These are phyloP conservation scores for Starmera quercuum DNA, from an alignment of 805 yeast species.

Conservation along the genomic window DNA sequence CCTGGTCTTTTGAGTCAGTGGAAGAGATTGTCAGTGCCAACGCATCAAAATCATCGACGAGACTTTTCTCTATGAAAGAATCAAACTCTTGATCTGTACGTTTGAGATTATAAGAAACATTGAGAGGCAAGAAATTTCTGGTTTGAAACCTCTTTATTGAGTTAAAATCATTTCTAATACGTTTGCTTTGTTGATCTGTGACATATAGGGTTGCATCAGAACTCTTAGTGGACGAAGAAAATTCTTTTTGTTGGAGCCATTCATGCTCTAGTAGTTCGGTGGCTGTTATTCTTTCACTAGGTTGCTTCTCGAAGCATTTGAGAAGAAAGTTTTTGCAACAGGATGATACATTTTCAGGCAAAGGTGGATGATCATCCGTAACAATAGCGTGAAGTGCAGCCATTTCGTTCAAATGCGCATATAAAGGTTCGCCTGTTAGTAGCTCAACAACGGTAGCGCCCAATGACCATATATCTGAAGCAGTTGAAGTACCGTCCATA, in stretches of 20 bases:
- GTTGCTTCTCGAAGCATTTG: constrained; percentile 68
- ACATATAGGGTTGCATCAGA: not conserved
- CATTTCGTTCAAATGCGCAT: constrained; percentile 66
- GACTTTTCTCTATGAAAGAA: not conserved
- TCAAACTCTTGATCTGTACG: not conserved
- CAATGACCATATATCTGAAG: constrained; percentile 88
- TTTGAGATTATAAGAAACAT: not conserved
- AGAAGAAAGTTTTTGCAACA: constrained; percentile 47
- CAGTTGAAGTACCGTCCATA: constrained; percentile 77
- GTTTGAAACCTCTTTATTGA: constrained; percentile 9
- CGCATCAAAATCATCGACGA: not conserved
- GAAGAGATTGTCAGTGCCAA: not conserved
- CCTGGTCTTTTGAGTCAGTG: not conserved
- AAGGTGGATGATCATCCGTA: constrained; percentile 60
- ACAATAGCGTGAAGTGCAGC: constrained; percentile 82
- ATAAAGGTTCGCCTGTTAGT: constrained; percentile 82
- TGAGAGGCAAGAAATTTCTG: not conserved
- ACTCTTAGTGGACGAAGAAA: not conserved
- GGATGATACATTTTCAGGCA: constrained; percentile 45
- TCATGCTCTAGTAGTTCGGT: constrained; percentile 45
- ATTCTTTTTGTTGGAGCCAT: constrained; percentile 37
- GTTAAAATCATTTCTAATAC: constrained; percentile 6
- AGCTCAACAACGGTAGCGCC: constrained; percentile 94
- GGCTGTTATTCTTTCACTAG: constrained; percentile 51
- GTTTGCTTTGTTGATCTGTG: not conserved